A percentile compares a stretch with the other conserved stretches of the same genome.
phyloP scores from a whole-genome alignment of 441 rosid species.

The Populus tomentosa region DNA sequence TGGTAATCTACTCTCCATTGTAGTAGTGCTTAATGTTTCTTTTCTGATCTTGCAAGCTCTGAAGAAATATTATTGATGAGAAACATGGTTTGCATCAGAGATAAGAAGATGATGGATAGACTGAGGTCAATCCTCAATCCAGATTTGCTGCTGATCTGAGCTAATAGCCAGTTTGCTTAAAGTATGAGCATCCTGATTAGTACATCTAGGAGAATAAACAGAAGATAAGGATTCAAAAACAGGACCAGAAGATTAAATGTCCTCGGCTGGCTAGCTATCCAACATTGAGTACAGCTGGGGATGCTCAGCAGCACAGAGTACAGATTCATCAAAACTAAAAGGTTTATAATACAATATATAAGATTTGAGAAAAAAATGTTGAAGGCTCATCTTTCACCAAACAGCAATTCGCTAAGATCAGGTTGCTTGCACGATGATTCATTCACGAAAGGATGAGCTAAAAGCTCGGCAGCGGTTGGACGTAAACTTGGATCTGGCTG shows the following conservation, averaged over 20 bases:
- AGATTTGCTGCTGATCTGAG: neutral
- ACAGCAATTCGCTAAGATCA: neutral
- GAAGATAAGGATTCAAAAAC: neutral
- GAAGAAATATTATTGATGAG: too few species aligned
- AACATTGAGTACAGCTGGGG: neutral
- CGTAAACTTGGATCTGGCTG: conserved; percentile 68
- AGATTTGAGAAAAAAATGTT: too few species aligned
- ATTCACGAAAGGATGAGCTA: conserved; percentile 65
- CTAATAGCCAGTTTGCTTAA: neutral
- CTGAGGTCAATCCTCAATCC: neutral
- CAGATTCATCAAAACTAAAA: neutral
- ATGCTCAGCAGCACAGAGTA: neutral
- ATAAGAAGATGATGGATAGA: neutral
- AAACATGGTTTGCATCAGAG: too few species aligned
- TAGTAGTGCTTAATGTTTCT: too few species aligned
- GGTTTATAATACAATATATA: neutral
- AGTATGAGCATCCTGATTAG: neutral
- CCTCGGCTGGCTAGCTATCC: neutral
- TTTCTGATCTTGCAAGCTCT: too few species aligned
- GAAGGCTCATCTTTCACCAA: neutral
- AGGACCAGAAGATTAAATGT: too few species aligned
- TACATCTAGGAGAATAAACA: neutral
- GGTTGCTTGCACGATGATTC: neutral
- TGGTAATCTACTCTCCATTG: too few species aligned
- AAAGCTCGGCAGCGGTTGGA: conserved; percentile 63